These are phyloP conservation scores for Decorospora gaudefroyi DNA, from an alignment of 2,329 filamentous ascomycete species.

Conservation along the genomic window DNA sequence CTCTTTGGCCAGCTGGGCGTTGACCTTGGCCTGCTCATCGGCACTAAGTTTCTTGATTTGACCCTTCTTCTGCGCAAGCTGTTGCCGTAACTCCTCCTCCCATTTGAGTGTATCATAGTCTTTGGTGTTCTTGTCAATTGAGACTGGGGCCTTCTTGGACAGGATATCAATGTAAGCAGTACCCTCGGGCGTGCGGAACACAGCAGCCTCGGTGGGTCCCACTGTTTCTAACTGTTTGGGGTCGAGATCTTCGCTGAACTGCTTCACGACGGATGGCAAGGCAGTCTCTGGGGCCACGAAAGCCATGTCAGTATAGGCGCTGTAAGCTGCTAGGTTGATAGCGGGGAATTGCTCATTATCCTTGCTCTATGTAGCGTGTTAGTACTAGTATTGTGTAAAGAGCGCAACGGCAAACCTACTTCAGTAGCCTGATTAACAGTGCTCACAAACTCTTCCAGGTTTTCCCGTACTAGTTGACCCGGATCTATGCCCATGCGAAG, in stretches of 20 bases:
- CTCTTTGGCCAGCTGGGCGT: conserved; percentile 88
- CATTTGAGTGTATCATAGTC: conserved; percentile 96
- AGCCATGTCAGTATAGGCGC: conserved; percentile 84
- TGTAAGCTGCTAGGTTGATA: conserved; percentile 74
- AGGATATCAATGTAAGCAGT: conserved; percentile 89
- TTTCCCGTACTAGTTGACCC: conserved; percentile 70
- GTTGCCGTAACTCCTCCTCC: conserved; percentile 87
- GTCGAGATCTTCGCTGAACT: conserved; percentile 75
- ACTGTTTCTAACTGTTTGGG: conserved; percentile 70
- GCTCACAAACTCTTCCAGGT: conserved; percentile 66
- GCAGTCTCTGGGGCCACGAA: conserved; percentile 89
- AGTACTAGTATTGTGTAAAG: neutral
- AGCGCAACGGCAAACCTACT: conserved; percentile 51
- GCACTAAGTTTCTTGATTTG: conserved; percentile 86
- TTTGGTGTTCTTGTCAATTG: conserved; percentile 86
- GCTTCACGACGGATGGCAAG: conserved; percentile 72
- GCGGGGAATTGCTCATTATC: conserved; percentile 32
- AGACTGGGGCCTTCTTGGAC: conserved; percentile 73
- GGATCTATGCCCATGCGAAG: conserved; percentile 81
- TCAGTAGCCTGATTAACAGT: conserved; percentile 65
- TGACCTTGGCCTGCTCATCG: conserved; percentile 88
- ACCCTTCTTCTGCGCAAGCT: conserved; percentile 92
- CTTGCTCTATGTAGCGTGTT: conserved; percentile 18
- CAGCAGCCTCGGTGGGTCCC: conserved; percentile 86
- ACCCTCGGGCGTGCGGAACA: conserved; percentile 87